A percentile compares a stretch with the other conserved stretches of the same genome.
phyloP scores from a whole-genome alignment of 371 early-diverging fungal genomes.

The Apophysomyces trapeziformis region DNA sequence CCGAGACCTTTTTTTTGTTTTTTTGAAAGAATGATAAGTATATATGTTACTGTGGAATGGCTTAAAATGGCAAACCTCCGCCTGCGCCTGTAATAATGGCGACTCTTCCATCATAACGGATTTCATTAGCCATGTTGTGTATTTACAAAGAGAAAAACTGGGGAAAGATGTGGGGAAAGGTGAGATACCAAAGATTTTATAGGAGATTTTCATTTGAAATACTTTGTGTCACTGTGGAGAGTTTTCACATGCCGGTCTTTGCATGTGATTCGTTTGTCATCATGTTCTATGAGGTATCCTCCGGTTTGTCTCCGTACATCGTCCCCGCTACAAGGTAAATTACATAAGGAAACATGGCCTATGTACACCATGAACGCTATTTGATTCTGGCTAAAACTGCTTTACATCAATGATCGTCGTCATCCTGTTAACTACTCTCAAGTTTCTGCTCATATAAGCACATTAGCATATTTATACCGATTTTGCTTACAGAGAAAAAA shows the following conservation, averaged over 20 bases:
- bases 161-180: slow-evolving; percentile 13
- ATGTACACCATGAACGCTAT: too few species aligned
- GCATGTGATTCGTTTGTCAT: slow-evolving; percentile 3
- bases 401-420: too few species aligned
- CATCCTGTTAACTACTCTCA: too few species aligned
- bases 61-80: slow-evolving; percentile 69
- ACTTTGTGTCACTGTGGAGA: not conserved
- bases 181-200: not conserved
- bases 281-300: too few species aligned
- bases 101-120: slow-evolving; percentile 89
- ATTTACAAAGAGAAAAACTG: slow-evolving; percentile 8
- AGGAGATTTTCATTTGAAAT: slow-evolving; percentile 4
- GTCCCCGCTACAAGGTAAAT: too few species aligned
- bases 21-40: slow-evolving; percentile 1
- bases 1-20: slow-evolving; percentile 67
- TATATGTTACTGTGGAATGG: not conserved
- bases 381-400: too few species aligned
- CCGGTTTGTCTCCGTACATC: too few species aligned
- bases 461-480: too few species aligned
- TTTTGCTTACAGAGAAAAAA: too few species aligned
- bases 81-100: slow-evolving; percentile 98
- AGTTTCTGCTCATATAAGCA: too few species aligned
- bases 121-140: slow-evolving; percentile 41
- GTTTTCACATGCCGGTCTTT: slow-evolving; percentile 6
- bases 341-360: too few species aligned